Percentiles rank a stretch among this genome's conserved stretches.
Conservation (phyloP, 805 yeast genomes). For the Pichia kluyveri region DNA sequence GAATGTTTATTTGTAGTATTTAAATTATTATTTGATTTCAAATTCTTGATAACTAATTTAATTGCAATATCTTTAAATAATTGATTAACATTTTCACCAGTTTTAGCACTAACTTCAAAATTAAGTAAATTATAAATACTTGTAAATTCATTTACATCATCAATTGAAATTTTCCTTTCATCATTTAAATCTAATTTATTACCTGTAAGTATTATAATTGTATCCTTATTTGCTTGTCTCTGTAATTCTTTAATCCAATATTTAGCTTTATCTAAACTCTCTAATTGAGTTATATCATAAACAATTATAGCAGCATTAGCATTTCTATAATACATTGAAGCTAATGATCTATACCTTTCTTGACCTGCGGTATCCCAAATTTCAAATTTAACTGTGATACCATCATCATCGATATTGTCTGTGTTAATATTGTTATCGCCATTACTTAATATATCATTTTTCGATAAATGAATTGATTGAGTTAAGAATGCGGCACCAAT, state of each 20-base stretch:
- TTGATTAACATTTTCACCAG: constrained; percentile 41
- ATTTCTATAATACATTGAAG: constrained; percentile 78
- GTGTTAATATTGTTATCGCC: constrained; percentile 29
- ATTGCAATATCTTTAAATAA: constrained; percentile 43
- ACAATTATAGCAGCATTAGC: constrained; percentile 77
- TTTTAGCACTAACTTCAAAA: constrained; percentile 51
- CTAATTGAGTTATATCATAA: constrained; percentile 60
- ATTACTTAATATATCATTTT: neutral
- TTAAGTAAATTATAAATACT: constrained; percentile 41
- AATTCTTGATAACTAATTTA: constrained; percentile 28
- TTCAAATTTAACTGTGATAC: constrained; percentile 47
- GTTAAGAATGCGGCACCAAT: constrained; percentile 82
- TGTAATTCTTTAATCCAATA: constrained; percentile 75
- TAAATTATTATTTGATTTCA: neutral
- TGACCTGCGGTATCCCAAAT: constrained; percentile 73
- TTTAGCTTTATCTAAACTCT: constrained; percentile 63
- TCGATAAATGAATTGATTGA: constrained; percentile 36
- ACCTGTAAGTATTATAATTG: constrained; percentile 78
- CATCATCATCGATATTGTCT: neutral
- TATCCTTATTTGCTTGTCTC: constrained; percentile 66
- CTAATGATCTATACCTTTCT: constrained; percentile 66
- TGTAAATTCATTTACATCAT: constrained; percentile 41
- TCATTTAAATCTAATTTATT: constrained; percentile 56
- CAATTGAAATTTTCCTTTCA: constrained; percentile 36
- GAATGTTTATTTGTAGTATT: constrained; percentile 23